phyloP scores from a whole-genome alignment of 1,139 yeast species.

The Ogataea hybrid region DNA sequence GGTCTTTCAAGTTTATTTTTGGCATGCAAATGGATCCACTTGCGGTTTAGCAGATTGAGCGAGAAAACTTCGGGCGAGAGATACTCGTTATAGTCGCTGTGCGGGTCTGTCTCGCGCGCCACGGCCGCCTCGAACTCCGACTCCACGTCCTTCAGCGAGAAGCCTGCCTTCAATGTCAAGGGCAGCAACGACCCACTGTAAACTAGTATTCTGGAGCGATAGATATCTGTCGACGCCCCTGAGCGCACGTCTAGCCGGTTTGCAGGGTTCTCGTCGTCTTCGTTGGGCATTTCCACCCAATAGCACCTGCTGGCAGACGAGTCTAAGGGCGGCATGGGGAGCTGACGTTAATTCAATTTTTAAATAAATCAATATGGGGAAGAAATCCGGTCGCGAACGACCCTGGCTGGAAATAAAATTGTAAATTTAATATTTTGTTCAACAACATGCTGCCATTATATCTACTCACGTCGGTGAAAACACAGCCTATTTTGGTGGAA shows the following conservation, averaged over 20 bases:
- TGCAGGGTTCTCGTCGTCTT: slow-evolving; percentile 42
- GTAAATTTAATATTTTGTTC: not conserved
- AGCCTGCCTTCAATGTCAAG: slow-evolving; percentile 39
- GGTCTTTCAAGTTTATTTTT: slow-evolving; percentile 37
- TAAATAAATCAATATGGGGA: slow-evolving; percentile 4
- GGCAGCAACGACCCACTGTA: slow-evolving; percentile 72
- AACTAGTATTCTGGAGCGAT: slow-evolving; percentile 57
- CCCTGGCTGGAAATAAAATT: not conserved
- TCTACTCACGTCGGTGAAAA: slow-evolving; percentile 86
- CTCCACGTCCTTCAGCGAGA: slow-evolving; percentile 32
- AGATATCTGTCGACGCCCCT: slow-evolving; percentile 60
- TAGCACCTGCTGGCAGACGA: slow-evolving; percentile 53
- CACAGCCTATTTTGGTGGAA: slow-evolving; percentile 85
- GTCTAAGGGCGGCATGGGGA: slow-evolving; percentile 42
- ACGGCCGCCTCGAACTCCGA: slow-evolving; percentile 21
- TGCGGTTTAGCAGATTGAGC: slow-evolving; percentile 53
- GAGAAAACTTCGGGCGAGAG: slow-evolving; percentile 45
- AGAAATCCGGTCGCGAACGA: slow-evolving; percentile 2
- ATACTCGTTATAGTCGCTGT: slow-evolving; percentile 21
- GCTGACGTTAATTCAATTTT: not conserved
- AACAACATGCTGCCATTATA: slow-evolving; percentile 73
- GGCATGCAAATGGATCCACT: slow-evolving; percentile 41
- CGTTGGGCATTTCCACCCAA: slow-evolving; percentile 45
- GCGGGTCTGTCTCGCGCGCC: slow-evolving; percentile 16
- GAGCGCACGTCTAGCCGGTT: slow-evolving; percentile 56